These are phyloP conservation scores for Jatropha podagrica DNA, from an alignment of 441 rosid species.

Conservation along the genomic window DNA sequence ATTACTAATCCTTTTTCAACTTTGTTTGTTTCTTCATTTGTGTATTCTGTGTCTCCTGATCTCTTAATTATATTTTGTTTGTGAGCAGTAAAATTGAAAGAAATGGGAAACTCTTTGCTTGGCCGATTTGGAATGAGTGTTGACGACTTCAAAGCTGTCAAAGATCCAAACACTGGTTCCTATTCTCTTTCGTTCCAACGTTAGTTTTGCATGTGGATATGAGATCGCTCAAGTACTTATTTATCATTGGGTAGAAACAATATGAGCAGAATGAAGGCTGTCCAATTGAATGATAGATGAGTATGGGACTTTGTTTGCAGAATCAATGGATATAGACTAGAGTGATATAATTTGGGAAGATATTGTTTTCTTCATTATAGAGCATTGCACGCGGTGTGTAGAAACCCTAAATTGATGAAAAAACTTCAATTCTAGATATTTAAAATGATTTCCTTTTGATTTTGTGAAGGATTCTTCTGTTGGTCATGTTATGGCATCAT, in stretches of 20 bases:
- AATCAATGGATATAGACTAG: conserved; percentile 4
- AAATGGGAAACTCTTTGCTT: conserved; percentile 80
- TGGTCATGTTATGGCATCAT: background rate
- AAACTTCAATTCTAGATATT: background rate
- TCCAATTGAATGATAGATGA: background rate
- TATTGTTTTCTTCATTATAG: background rate
- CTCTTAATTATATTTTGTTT: background rate
- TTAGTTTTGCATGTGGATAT: conserved; percentile 22
- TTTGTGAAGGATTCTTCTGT: background rate
- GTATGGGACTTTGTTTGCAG: background rate
- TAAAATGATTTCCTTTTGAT: too few species aligned
- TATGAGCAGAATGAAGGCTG: conserved; percentile 8
- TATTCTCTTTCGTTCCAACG: conserved; percentile 81
- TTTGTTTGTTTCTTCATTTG: background rate
- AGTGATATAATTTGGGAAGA: background rate
- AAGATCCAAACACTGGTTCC: conserved; percentile 94
- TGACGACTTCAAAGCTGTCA: conserved; percentile 92
- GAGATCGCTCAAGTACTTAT: conserved; percentile 5
- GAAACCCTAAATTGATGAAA: background rate
- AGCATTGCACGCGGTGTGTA: background rate
- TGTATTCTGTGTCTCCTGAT: background rate
- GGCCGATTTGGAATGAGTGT: conserved; percentile 92
- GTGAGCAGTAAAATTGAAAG: conserved; percentile 80
- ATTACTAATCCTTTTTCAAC: too few species aligned
- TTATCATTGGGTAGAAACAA: conserved; percentile 3